phyloP scores from a whole-genome alignment of 306 rosid genomes.

The Pterocarpus santalinus region DNA sequence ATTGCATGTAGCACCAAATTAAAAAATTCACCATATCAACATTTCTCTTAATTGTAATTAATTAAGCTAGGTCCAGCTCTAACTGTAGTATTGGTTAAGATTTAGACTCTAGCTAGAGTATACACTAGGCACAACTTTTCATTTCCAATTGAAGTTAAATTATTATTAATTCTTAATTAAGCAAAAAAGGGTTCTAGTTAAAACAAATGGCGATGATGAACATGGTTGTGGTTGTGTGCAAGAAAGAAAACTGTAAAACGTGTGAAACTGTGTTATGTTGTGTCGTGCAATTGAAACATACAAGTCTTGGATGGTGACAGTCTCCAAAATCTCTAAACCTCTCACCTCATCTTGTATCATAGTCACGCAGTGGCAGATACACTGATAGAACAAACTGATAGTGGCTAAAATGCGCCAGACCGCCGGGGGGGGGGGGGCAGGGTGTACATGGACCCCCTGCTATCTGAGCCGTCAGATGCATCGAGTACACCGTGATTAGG shows the following conservation, averaged over 20 bases:
- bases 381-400: slow-evolving; percentile 7
- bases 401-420: slow-evolving; percentile 39
- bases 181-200: not conserved
- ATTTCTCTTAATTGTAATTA: not conserved
- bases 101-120: not conserved
- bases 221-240: slow-evolving; percentile 31
- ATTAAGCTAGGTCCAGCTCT: slow-evolving; percentile 15
- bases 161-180: not conserved
- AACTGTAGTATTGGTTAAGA: not conserved
- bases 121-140: not conserved
- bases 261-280: not conserved
- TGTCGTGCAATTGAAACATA: slow-evolving; percentile 24
- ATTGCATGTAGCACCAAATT: slow-evolving; percentile 31
- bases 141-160: not conserved
- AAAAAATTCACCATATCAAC: slow-evolving; percentile 1
- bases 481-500: slow-evolving; percentile 37
- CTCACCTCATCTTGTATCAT: not conserved
- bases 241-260: slow-evolving; percentile 21
- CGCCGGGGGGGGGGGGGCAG: slow-evolving; percentile 3
- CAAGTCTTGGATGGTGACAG: slow-evolving; percentile 34
- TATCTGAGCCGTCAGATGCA: slow-evolving; percentile 44
- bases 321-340: slow-evolving; percentile 29
- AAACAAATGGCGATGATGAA: not conserved
- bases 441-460: slow-evolving; percentile 17
- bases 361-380: not conserved